Evolutionary conservation across 306 rosid genomes (phyloP).

Genomic region (Cucumis cinereus): DNA sequence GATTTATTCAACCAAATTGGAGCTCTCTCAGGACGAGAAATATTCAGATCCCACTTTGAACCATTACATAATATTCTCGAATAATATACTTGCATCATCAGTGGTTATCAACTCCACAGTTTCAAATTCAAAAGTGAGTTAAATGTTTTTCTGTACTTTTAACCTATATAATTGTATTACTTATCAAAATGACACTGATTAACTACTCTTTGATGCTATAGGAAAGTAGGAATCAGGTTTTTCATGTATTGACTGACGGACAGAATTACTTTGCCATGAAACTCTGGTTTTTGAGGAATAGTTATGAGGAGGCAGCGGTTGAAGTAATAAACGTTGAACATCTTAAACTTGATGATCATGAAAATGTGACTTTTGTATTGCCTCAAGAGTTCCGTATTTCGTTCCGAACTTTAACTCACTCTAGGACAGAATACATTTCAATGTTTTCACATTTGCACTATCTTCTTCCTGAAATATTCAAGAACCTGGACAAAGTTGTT

Average conservation of each 20-base stretch:
- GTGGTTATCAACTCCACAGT: constrained; percentile 86
- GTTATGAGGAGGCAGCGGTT: constrained; percentile 51
- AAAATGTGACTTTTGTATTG: constrained; percentile 27
- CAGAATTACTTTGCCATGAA: constrained; percentile 87
- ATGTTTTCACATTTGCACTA: constrained; percentile 81
- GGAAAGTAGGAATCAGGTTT: constrained; percentile 71
- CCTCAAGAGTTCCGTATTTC: constrained; percentile 83
- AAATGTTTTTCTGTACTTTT: constrained; percentile 5
- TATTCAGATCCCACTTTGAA: constrained; percentile 51
- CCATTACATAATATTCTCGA: constrained; percentile 77
- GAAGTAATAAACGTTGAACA: constrained; percentile 70
- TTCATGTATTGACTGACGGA: constrained; percentile 83
- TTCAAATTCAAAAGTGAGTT: constrained; percentile 59
- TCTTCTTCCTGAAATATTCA: constrained; percentile 74
- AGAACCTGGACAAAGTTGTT: constrained; percentile 59
- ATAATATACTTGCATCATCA: constrained; percentile 76
- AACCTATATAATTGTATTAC: constrained; percentile 4
- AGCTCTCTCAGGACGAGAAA: constrained; percentile 38
- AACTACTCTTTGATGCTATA: constrained; percentile 31
- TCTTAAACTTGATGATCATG: constrained; percentile 31
- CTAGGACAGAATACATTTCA: constrained; percentile 76
- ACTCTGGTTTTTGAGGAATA: constrained; percentile 74
- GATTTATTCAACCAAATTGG: constrained; percentile 30
- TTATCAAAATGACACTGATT: constrained; percentile 17
- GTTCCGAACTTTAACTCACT: constrained; percentile 27